Percentiles rank a stretch among this genome's conserved stretches.
Evolutionary conservation across 192 early-diverging fungal genomes (phyloP).

Genomic region (Spizellomyces sp.): DNA sequence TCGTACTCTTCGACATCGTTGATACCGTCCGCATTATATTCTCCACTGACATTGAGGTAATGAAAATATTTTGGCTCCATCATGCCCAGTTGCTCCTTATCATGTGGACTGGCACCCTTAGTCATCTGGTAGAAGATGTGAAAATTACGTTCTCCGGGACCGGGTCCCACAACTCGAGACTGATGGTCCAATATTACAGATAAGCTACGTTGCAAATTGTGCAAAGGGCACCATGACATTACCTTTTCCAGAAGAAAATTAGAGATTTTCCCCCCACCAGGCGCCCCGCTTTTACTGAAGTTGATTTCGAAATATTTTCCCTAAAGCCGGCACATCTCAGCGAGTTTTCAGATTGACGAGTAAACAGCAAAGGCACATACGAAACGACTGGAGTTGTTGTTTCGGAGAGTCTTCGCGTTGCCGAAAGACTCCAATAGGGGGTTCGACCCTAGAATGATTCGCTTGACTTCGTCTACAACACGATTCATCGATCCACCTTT

Average conservation of each 20-base stretch:
- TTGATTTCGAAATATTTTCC: conserved; percentile 99
- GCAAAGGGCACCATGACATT: background rate
- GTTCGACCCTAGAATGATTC: conserved; percentile 99
- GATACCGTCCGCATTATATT: conserved; percentile 83
- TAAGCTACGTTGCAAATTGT: background rate
- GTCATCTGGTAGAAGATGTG: conserved; percentile 82
- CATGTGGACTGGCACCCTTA: conserved; percentile 35
- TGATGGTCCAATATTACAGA: conserved; percentile 28
- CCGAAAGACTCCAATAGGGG: conserved; percentile 98
- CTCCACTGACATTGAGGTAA: conserved; percentile 45
- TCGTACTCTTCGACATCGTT: conserved; percentile 85
- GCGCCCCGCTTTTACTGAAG: conserved; percentile 89
- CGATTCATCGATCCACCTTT: conserved; percentile 59
- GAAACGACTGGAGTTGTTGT: conserved; percentile 98
- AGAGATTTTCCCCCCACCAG: conserved; percentile 95
- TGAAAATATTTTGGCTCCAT: conserved; percentile 58
- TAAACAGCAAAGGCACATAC: conserved; percentile 47
- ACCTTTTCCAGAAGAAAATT: conserved; percentile 98
- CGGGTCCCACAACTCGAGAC: conserved; percentile 93
- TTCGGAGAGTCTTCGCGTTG: conserved; percentile 97
- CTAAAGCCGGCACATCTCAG: conserved; percentile 37
- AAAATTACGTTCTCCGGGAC: conserved; percentile 94
- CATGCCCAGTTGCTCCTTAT: conserved; percentile 54
- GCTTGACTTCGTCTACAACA: conserved; percentile 92
- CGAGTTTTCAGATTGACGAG: background rate